Evolutionary conservation across 177 flowering plant genomes (phyloP).

Genomic region (Vitis hybrid): DNA sequence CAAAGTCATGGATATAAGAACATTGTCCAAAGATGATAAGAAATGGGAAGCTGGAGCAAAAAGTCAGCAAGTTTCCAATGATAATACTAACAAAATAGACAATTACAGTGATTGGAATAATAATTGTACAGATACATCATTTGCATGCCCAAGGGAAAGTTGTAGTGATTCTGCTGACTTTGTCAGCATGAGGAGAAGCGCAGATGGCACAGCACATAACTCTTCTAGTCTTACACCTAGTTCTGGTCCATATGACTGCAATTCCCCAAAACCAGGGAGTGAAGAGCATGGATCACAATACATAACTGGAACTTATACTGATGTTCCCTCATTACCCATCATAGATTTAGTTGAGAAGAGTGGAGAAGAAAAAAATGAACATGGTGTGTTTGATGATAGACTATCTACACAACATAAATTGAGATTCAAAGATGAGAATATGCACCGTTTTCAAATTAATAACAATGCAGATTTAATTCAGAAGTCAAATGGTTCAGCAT

Average conservation of each 20-base stretch:
- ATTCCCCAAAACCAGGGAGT: conserved; percentile 28
- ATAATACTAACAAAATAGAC: conserved; percentile 28
- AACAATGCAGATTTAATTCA: conserved; percentile 66
- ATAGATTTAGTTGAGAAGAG: conserved; percentile 61
- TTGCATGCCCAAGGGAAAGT: conserved; percentile 38
- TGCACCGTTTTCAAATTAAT: conserved; percentile 73
- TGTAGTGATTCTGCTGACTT: conserved; percentile 58
- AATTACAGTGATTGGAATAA: conserved; percentile 28
- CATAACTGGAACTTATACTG: conserved; percentile 43
- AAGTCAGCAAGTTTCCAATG: conserved; percentile 38
- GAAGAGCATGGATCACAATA: conserved; percentile 32
- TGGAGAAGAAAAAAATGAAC: conserved; percentile 24
- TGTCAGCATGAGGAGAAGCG: conserved; percentile 52
- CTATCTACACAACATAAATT: conserved; percentile 29
- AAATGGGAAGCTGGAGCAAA: conserved; percentile 33
- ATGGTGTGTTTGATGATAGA: conserved; percentile 22
- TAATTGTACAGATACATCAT: conserved; percentile 40
- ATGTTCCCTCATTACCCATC: conserved; percentile 72
- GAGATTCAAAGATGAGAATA: conserved; percentile 40
- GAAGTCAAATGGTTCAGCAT: conserved; percentile 46
- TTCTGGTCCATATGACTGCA: conserved; percentile 31
- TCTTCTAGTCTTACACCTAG: conserved; percentile 36
- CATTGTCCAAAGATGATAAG: conserved; percentile 44
- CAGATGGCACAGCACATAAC: conserved; percentile 45
- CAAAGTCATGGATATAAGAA: conserved; percentile 85